Evolutionary conservation across 306 rosid species (phyloP).

Genomic region (Vigna nakashimae): DNA sequence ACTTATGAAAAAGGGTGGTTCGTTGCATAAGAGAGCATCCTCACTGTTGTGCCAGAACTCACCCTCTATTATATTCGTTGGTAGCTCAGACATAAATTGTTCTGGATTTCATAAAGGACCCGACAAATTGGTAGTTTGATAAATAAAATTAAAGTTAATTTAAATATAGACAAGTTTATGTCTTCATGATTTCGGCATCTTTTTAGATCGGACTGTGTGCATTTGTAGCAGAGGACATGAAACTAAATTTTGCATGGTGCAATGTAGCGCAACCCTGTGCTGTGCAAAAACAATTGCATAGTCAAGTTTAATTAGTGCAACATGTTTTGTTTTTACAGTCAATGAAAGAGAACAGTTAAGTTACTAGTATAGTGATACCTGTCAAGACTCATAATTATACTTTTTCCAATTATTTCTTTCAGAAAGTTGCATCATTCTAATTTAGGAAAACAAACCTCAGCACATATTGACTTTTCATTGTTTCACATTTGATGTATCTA

Average conservation of each 20-base stretch:
- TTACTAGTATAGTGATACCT: slow-evolving; percentile 4
- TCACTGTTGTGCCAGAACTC: neutral
- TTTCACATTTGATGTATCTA: slow-evolving; percentile 33
- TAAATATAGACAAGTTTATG: neutral
- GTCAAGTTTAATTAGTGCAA: neutral
- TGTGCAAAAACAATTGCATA: neutral
- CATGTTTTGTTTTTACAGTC: neutral
- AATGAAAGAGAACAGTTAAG: neutral
- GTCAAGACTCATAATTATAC: slow-evolving; percentile 1
- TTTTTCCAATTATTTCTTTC: neutral
- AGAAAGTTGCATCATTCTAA: slow-evolving; percentile 4
- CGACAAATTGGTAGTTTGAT: slow-evolving; percentile 24
- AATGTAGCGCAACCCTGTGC: slow-evolving; percentile 12
- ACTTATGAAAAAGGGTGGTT: neutral
- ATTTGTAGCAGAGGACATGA: neutral
- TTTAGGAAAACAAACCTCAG: neutral
- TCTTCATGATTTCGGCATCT: neutral
- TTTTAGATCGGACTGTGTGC: neutral
- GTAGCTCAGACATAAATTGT: neutral
- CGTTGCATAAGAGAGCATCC: neutral
- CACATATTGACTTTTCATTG: neutral
- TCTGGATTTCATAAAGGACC: neutral
- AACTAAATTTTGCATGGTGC: neutral
- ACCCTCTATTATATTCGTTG: neutral
- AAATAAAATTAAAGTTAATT: neutral